Base-by-base conservation (phyloP, 2,329 filamentous ascomycete genomes). In the Colletotrichum euphorbiae region DNA sequence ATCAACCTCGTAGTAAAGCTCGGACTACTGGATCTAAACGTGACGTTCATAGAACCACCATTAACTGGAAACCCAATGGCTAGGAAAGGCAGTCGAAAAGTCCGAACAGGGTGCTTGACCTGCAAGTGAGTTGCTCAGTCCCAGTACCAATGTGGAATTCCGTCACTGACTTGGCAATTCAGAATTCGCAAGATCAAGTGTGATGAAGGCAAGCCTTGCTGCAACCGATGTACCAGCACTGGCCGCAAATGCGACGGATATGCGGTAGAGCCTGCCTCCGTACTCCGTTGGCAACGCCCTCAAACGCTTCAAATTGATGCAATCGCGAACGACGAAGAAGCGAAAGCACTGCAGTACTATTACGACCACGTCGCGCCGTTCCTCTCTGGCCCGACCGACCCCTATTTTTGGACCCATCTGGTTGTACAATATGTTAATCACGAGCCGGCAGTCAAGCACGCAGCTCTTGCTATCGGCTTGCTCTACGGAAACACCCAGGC, bases 211-310 rank as follows among this genome's bases (percentile, higher is more conserved):
- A 86, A 84, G 63, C 86, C 86, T 1, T 77, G 74, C 48, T 89
- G 87, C 71, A 76, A 81, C 42, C 82, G 84, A 63, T 89, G 87
- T 71, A 80, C 80, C 17, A 84, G 81, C 65, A 87, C 86, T 2
- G 85, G 86, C 15, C 81, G 86, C 55, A 82, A 80, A 71, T 89
- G 86, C 71, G 86, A 88, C 72, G 87, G 87, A 63, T 88, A 89
- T 67, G 24, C 59, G 4, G 24, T 52, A 12, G 59, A 54, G 11
- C 28, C 52, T 4, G 28, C 40, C 12, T 45, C 59, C 4, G 50
- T 45, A 8, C 48, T 62, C 24, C 59, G 59, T 13, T 55, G 48
- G 59, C 59, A 62, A 24, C 48, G 50, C 2, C 58, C 46, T 13
- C 50, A 63, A 28, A 57, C 52, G 40, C 40, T 54, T 13, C 59